Base-by-base conservation (phyloP, 805 yeast genomes). In the Pichia membranifaciens region DNA sequence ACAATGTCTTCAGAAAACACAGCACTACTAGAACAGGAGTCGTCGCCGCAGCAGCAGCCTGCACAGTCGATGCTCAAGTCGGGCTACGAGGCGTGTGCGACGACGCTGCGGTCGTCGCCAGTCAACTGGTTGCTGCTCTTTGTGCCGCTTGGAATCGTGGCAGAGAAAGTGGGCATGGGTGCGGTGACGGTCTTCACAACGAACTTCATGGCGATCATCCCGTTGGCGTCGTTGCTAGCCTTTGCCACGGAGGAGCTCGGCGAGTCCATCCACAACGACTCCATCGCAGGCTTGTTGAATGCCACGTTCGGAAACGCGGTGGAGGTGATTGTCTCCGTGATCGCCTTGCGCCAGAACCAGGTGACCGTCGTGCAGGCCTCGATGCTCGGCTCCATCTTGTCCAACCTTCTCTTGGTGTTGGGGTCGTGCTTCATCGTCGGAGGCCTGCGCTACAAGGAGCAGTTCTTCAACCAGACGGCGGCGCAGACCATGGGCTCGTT, bases 241-340 rank as follows among this genome's bases (percentile, higher is more conserved):
- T 88, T 74, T 68, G 95, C 96, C 36, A 93, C 99, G 4, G 99
- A 93, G 65, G 95, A 89, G 59, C 73, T 93, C 48, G 80, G 96
- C 38, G 86, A 79, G 49, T 82, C 84, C 53, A 88, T 88, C 31
- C 60, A 62, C 42, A 97, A 98, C 51, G 86, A 88, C 59, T 90
- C 97, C 9, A 55, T 91, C 21, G 98, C 99, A 13, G 98, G 98
- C 0, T 73, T 93, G 53, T 73, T 93, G 59, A 93, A 93, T 68
- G 99, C 99, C 2, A 90, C 98, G 9, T 87, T 93, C 64, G 99
- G 99, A 50, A 93, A 93, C 65, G 98, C 98, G 2, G 96, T 93
- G 20, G 99, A 93, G 69, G 79, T 93, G 51, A 93, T 93, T 65
- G 98, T 93, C 32, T 86, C 96, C 1, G 72, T 93, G 23, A 88